phyloP scores from a whole-genome alignment of 225 moss, liverwort and hornwort species.

The Asterella californica region DNA sequence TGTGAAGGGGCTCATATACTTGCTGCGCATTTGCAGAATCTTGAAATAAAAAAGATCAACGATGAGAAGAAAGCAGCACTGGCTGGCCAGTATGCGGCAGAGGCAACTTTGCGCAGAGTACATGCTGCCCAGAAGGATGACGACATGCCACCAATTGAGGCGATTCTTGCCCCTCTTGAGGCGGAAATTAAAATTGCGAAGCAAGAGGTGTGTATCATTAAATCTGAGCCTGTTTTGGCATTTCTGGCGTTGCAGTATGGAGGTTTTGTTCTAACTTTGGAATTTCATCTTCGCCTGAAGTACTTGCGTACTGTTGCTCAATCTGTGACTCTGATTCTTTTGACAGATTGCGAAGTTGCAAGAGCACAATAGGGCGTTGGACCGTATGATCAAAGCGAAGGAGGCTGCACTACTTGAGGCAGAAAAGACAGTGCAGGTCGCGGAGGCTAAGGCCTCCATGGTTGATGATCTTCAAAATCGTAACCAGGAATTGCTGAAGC shows the following conservation, averaged over 20 bases:
- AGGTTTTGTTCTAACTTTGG: neutral
- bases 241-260: neutral
- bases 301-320: neutral
- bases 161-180: conserved; percentile 91
- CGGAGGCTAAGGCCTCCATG: conserved; percentile 94
- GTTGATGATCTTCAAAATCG: conserved; percentile 97
- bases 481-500: conserved; percentile 87
- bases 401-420: conserved; percentile 95
- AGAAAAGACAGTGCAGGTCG: conserved; percentile 74
- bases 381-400: conserved; percentile 87
- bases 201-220: conserved; percentile 59
- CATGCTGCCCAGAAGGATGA: conserved; percentile 98
- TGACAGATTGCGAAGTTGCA: conserved; percentile 78
- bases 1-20: neutral
- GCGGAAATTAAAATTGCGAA: conserved; percentile 82
- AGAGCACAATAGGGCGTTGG: conserved; percentile 86
- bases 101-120: conserved; percentile 89
- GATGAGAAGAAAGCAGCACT: conserved; percentile 93
- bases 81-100: conserved; percentile 89
- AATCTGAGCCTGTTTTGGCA: neutral
- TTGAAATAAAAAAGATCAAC: conserved; percentile 89
- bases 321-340: neutral
- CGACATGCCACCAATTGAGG: conserved; percentile 88
- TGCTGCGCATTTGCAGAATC: conserved; percentile 55
- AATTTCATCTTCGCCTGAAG: neutral